Conservation (phyloP, 2,329 filamentous ascomycete species). For the Allantophomopsis cytisporea region DNA sequence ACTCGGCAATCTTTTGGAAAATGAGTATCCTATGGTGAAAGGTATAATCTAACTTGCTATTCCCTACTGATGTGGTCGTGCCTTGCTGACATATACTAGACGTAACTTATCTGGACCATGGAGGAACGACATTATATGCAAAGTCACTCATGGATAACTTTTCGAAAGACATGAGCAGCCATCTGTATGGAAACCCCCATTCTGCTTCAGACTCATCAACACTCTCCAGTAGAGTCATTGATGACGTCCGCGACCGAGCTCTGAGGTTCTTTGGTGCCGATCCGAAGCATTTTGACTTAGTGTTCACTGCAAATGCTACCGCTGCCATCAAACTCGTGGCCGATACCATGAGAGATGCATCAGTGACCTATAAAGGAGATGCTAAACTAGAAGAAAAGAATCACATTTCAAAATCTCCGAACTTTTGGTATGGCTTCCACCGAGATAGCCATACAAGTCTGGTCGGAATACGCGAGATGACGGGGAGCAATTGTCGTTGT, state of each 20-base stretch:
- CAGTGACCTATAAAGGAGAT: conserved; percentile 18
- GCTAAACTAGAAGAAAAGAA: background rate
- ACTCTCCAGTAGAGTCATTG: conserved; percentile 54
- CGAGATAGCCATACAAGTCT: conserved; percentile 74
- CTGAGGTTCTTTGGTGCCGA: conserved; percentile 67
- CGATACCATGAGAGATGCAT: conserved; percentile 54
- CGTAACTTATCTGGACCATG: conserved; percentile 76
- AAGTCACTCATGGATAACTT: conserved; percentile 68
- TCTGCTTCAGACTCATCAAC: conserved; percentile 71
- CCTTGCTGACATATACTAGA: conserved; percentile 26
- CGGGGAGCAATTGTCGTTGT: conserved; percentile 41
- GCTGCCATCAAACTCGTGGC: conserved; percentile 72
- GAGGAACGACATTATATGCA: conserved; percentile 64
- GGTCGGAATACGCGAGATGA: conserved; percentile 63
- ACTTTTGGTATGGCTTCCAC: conserved; percentile 73
- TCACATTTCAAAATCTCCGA: background rate
- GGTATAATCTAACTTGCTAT: background rate
- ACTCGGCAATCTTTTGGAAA: background rate
- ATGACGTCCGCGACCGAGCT: conserved; percentile 56
- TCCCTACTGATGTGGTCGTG: background rate
- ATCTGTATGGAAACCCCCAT: conserved; percentile 78
- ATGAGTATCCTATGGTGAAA: conserved; percentile 2
- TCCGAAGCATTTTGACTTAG: conserved; percentile 64
- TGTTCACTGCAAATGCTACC: conserved; percentile 84
- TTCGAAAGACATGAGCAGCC: conserved; percentile 57